Conservation (phyloP, 805 yeast genomes). For the Scheffersomyces coipomensis region DNA sequence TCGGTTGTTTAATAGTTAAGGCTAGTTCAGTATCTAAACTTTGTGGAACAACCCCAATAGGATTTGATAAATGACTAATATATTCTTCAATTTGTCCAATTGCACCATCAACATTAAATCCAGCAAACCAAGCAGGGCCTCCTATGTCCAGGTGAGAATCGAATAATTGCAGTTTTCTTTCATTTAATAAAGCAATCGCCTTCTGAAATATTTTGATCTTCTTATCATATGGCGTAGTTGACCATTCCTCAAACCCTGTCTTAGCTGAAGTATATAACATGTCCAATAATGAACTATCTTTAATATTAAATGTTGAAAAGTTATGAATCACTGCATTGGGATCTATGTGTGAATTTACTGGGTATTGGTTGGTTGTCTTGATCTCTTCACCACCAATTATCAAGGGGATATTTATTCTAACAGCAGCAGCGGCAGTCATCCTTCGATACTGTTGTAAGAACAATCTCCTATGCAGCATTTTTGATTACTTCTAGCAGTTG, state of each 20-base stretch:
- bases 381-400: conserved; percentile 13
- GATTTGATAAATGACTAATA: conserved; percentile 14
- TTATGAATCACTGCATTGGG: conserved; percentile 5
- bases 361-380: background rate
- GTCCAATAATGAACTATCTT: conserved; percentile 5
- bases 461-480: too few relatives aligned
- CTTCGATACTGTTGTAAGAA: too few relatives aligned
- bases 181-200: conserved; percentile 13
- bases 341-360: conserved; percentile 9
- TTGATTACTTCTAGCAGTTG: too few relatives aligned
- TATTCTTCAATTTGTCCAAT: conserved; percentile 29
- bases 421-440: too few relatives aligned
- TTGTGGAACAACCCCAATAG: conserved; percentile 16
- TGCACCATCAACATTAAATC: conserved; percentile 27
- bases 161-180: conserved; percentile 9
- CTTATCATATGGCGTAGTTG: conserved; percentile 10
- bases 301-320: conserved; percentile 1
- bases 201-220: conserved; percentile 17
- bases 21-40: conserved; percentile 17
- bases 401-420: conserved; percentile 9
- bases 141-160: conserved; percentile 31
- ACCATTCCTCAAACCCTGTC: conserved; percentile 28
- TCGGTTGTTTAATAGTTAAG: conserved; percentile 32
- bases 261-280: conserved; percentile 17
- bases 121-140: conserved; percentile 33